Evolutionary conservation across 495 filamentous ascomycete species (phyloP).

Genomic region (Penicillium fimorum): DNA sequence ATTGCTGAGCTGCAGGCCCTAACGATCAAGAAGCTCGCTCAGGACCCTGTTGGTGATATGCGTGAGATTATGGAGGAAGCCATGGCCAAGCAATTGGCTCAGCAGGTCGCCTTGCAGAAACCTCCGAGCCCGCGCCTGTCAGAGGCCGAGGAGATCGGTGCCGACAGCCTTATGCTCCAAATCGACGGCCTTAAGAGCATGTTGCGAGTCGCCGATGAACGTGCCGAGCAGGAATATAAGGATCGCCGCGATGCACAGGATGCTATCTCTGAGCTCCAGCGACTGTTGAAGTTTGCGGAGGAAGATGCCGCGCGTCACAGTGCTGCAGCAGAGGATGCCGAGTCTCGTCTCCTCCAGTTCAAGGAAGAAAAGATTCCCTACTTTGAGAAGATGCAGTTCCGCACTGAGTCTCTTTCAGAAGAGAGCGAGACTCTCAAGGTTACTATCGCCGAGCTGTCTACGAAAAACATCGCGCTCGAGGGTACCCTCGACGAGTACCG

Average conservation of each 20-base stretch:
- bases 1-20: conserved; percentile 58
- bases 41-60: conserved; percentile 42
- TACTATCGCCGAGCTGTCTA: conserved; percentile 59
- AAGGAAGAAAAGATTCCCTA: conserved; percentile 53
- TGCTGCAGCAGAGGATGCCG: conserved; percentile 66
- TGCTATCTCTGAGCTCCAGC: conserved; percentile 66
- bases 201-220: conserved; percentile 49
- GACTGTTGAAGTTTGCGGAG: conserved; percentile 68
- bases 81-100: conserved; percentile 38
- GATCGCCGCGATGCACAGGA: conserved; percentile 68
- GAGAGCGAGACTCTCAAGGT: conserved; percentile 64
- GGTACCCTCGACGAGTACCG: conserved; percentile 62
- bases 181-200: conserved; percentile 54
- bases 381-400: conserved; percentile 53
- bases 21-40: conserved; percentile 37
- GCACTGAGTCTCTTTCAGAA: conserved; percentile 59
- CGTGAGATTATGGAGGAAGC: conserved; percentile 50
- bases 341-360: conserved; percentile 50
- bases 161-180: conserved; percentile 53
- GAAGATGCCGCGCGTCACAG: conserved; percentile 69
- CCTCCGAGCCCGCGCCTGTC: conserved; percentile 29
- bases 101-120: conserved; percentile 16
- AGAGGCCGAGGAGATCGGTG: conserved; percentile 47
- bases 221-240: conserved; percentile 61
- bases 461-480: conserved; percentile 57